Evolutionary conservation across 1,284 basidiomycete genomes (phyloP).

Genomic region (Neolentinus lepideus): DNA sequence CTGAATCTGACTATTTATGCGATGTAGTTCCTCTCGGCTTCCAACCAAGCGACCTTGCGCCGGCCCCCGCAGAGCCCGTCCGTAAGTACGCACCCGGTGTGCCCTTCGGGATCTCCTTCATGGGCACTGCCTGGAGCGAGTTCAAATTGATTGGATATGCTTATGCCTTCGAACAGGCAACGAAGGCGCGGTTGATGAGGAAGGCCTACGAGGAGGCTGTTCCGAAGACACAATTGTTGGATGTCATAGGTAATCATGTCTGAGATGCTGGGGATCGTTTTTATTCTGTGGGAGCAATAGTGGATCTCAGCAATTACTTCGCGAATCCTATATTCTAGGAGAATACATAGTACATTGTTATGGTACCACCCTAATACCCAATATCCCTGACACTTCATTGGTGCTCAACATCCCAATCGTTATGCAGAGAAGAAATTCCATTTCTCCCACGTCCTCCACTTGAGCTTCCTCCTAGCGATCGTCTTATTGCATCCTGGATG

Average conservation of each 20-base stretch:
- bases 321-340: too few relatives aligned
- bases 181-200: conserved; percentile 32
- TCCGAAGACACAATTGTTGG: conserved; percentile 41
- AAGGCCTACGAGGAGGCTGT: conserved; percentile 37
- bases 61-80: conserved; percentile 23
- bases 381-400: too few relatives aligned
- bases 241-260: conserved; percentile 23
- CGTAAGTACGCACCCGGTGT: conserved; percentile 29
- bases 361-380: too few relatives aligned
- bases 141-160: conserved; percentile 38
- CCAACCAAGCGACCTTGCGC: conserved; percentile 21
- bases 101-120: conserved; percentile 44
- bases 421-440: too few relatives aligned
- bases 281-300: too few relatives aligned
- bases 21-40: conserved; percentile 41
- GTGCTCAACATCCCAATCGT: too few relatives aligned
- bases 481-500: too few relatives aligned
- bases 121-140: conserved; percentile 45
- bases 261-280: background rate
- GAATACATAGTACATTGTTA: too few relatives aligned
- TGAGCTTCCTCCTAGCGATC: too few relatives aligned
- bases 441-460: too few relatives aligned
- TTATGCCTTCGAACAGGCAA: conserved; percentile 50
- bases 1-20: background rate
- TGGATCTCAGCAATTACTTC: too few relatives aligned